Conservation (phyloP, 768 basidiomycete species). For the Boletus rubroflammeus region DNA sequence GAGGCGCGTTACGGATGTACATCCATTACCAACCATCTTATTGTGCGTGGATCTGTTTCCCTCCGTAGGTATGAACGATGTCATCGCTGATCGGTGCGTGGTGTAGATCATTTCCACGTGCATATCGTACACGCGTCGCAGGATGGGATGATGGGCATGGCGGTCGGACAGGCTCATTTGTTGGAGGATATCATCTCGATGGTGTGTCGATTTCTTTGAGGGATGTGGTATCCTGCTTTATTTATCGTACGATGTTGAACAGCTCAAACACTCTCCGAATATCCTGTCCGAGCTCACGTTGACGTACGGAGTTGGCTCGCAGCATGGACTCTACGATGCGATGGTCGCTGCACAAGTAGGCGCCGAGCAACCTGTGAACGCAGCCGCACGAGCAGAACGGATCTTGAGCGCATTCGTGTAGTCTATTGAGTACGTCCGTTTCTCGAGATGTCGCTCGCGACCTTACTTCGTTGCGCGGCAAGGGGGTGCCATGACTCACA, state of each 20-base stretch:
- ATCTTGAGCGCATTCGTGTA: not conserved
- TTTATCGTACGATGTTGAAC: slow-evolving; percentile 18
- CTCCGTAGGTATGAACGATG: not conserved
- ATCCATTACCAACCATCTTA: slow-evolving; percentile 97
- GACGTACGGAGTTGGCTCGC: slow-evolving; percentile 79
- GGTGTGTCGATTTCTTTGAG: slow-evolving; percentile 38
- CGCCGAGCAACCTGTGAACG: not conserved
- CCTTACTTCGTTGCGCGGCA: not conserved
- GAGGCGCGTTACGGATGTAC: slow-evolving; percentile 69
- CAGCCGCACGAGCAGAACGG: not conserved
- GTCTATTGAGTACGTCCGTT: not conserved
- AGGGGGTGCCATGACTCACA: not conserved
- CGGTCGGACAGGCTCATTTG: slow-evolving; percentile 88
- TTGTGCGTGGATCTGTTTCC: slow-evolving; percentile 48
- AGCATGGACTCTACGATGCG: slow-evolving; percentile 62
- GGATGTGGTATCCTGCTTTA: not conserved
- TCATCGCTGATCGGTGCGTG: not conserved
- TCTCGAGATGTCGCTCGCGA: not conserved
- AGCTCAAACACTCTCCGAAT: slow-evolving; percentile 60
- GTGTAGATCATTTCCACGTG: slow-evolving; percentile 87
- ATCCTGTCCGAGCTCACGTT: slow-evolving; percentile 71
- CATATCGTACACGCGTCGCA: slow-evolving; percentile 81
- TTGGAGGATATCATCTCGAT: slow-evolving; percentile 89
- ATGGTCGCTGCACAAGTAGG: slow-evolving; percentile 39
- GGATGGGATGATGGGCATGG: slow-evolving; percentile 59